These are phyloP conservation scores for Teratosphaeria nubilosa DNA, from an alignment of 2,329 filamentous ascomycete species.

Conservation along the genomic window DNA sequence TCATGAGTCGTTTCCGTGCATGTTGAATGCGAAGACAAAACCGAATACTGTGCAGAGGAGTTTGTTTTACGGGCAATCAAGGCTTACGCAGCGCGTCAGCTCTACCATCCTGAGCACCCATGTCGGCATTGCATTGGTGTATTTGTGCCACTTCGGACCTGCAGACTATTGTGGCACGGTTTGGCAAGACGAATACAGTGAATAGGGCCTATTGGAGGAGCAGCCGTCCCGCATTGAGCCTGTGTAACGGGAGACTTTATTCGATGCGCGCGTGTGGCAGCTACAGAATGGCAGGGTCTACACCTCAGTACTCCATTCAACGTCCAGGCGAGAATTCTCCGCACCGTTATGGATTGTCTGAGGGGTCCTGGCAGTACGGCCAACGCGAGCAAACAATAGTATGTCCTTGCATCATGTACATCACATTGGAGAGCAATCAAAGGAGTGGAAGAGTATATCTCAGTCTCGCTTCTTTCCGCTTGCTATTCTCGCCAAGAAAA, in stretches of 20 bases:
- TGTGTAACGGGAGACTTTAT: neutral
- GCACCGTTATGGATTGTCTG: neutral
- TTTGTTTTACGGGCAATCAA: neutral
- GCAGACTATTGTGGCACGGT: neutral
- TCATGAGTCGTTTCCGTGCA: neutral
- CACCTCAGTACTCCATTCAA: neutral
- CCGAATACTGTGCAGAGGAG: neutral
- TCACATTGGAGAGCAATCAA: too few species aligned
- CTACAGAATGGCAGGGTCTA: neutral
- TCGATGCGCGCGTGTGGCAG: neutral
- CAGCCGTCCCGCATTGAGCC: neutral
- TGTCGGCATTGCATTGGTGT: slow-evolving; percentile 1
- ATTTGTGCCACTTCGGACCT: slow-evolving; percentile 1
- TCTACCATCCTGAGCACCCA: neutral
- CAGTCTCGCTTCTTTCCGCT: neutral
- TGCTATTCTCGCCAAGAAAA: neutral
- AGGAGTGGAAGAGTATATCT: neutral
- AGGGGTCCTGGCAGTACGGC: neutral
- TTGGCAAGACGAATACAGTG: neutral
- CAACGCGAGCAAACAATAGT: too few species aligned
- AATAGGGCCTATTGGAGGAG: neutral
- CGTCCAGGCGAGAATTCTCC: neutral
- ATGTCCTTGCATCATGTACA: too few species aligned
- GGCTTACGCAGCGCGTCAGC: neutral
- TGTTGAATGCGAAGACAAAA: neutral